These are phyloP conservation scores for Peniophora sp. DNA, from an alignment of 1,284 basidiomycete species.

Conservation along the genomic window DNA sequence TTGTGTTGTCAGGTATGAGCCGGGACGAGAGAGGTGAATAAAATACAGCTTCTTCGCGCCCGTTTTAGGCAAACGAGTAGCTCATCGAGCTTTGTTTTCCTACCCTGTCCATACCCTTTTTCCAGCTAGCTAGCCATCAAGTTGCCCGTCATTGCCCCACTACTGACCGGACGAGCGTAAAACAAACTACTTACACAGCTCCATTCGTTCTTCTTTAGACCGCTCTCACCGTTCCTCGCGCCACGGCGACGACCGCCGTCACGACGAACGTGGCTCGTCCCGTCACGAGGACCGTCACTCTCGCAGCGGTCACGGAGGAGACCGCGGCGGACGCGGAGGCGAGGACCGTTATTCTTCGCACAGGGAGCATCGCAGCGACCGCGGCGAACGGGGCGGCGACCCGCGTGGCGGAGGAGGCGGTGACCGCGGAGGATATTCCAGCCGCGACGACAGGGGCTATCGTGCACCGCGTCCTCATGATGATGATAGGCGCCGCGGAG, in stretches of 20 bases:
- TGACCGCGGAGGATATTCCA: slow-evolving; percentile 23
- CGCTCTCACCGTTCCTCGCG: slow-evolving; percentile 15
- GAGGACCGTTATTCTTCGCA: slow-evolving; percentile 24
- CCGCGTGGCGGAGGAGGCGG: slow-evolving; percentile 28
- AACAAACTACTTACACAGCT: slow-evolving; percentile 20
- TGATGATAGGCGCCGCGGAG: slow-evolving; percentile 22
- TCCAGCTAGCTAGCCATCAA: slow-evolving; percentile 6
- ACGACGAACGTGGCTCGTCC: slow-evolving; percentile 12
- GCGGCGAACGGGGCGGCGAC: slow-evolving; percentile 17
- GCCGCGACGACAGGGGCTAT: slow-evolving; percentile 34
- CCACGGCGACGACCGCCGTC: neutral
- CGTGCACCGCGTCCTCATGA: slow-evolving; percentile 39
- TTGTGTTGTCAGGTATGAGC: slow-evolving; percentile 2
- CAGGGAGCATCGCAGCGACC: slow-evolving; percentile 5
- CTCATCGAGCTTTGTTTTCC: slow-evolving; percentile 52
- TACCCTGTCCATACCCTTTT: slow-evolving; percentile 3
- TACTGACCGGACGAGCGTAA: slow-evolving; percentile 19
- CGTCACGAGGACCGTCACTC: slow-evolving; percentile 40
- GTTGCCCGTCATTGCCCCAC: slow-evolving; percentile 8
- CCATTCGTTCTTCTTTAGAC: slow-evolving; percentile 17
- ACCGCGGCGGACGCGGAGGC: slow-evolving; percentile 23
- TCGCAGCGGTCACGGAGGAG: slow-evolving; percentile 34
- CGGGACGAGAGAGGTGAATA: slow-evolving; percentile 26
- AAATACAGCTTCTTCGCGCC: slow-evolving; percentile 12
- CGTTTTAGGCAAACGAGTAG: slow-evolving; percentile 22